A percentile compares a stretch with the other conserved stretches of the same genome.
Evolutionary conservation across 2,329 filamentous ascomycete genomes (phyloP).

Genomic region (Aspergillus brunneoviolaceus): DNA sequence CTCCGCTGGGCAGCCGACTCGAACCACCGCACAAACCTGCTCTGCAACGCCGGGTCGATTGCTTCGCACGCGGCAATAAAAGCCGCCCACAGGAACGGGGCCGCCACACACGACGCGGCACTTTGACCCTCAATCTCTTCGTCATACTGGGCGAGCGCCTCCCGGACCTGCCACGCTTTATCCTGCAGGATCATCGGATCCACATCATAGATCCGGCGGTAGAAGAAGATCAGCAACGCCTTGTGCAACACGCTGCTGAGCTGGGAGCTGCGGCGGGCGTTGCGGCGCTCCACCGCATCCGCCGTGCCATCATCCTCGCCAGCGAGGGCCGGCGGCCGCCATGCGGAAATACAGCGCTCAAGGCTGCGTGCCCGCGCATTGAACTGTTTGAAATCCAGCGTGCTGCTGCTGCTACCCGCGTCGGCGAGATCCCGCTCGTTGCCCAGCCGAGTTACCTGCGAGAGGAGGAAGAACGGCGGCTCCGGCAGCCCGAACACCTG

Average conservation of each 20-base stretch:
- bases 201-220: conserved; percentile 45
- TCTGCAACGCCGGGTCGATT: conserved; percentile 36
- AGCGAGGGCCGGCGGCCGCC: conserved; percentile 9
- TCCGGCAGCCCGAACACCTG: conserved; percentile 50
- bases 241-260: conserved; percentile 44
- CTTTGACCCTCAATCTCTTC: not conserved
- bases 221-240: conserved; percentile 49
- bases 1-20: conserved; percentile 26
- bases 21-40: conserved; percentile 38
- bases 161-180: conserved; percentile 36
- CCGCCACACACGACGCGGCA: conserved; percentile 22
- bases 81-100: conserved; percentile 45
- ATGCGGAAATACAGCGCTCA: conserved; percentile 32
- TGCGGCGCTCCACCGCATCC: not conserved
- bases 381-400: conserved; percentile 31
- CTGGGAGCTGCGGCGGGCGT: conserved; percentile 22
- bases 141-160: conserved; percentile 39
- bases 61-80: conserved; percentile 49
- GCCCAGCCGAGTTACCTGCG: conserved; percentile 44
- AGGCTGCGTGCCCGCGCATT: conserved; percentile 33
- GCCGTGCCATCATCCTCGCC: not conserved
- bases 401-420: conserved; percentile 15
- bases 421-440: conserved; percentile 42
- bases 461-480: conserved; percentile 42
- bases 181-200: conserved; percentile 44